These are phyloP conservation scores for Pseudonectria buxi DNA, from an alignment of 2,329 filamentous ascomycete genomes.

Conservation along the genomic window DNA sequence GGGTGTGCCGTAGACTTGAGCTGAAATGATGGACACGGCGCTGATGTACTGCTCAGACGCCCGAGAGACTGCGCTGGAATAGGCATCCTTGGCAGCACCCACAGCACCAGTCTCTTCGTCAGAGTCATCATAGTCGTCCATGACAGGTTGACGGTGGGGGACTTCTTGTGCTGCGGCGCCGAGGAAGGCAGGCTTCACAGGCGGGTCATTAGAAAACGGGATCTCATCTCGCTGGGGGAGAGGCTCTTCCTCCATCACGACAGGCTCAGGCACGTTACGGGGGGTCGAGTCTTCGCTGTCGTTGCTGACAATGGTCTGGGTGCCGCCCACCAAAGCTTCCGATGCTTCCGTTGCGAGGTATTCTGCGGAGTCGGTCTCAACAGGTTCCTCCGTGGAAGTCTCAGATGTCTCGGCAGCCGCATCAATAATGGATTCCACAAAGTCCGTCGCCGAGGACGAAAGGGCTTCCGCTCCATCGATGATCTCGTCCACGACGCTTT, in stretches of 20 bases:
- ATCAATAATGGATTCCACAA: constrained; percentile 12
- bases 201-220: constrained; percentile 20
- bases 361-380: constrained; percentile 4
- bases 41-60: constrained; percentile 64
- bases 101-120: constrained; percentile 31
- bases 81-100: constrained; percentile 48
- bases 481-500: constrained; percentile 10
- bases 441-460: constrained; percentile 15
- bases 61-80: constrained; percentile 56
- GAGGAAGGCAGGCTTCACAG: constrained; percentile 41
- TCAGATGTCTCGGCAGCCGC: constrained; percentile 13
- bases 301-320: constrained; percentile 19
- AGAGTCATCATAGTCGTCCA: constrained; percentile 40
- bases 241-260: constrained; percentile 21
- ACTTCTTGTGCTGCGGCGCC: constrained; percentile 46
- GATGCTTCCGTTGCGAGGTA: constrained; percentile 20
- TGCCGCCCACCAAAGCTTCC: constrained; percentile 18
- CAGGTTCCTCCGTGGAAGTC: constrained; percentile 11
- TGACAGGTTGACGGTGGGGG: constrained; percentile 39
- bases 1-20: constrained; percentile 60
- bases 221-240: constrained; percentile 17
- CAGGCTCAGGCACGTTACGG: constrained; percentile 20
- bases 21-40: constrained; percentile 61
- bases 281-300: constrained; percentile 20
- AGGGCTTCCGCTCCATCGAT: constrained; percentile 11